Base-by-base conservation (phyloP, 495 filamentous ascomycete genomes). In the Copromyces sp. region DNA sequence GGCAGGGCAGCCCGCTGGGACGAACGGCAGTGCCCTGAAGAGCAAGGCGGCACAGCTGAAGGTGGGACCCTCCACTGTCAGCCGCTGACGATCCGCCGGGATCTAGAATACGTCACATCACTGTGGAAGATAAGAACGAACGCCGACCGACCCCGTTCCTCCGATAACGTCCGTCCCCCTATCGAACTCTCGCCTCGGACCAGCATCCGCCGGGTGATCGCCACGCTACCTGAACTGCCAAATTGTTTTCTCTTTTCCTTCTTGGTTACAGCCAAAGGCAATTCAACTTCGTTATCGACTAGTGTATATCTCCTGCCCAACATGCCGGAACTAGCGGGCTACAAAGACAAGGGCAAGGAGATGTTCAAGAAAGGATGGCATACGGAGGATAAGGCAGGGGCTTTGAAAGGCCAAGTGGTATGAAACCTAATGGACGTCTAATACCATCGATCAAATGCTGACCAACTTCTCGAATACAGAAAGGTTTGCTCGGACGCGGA, bases 331-430 rank as follows among this genome's bases (percentile, higher is more conserved):
- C 14, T 65, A 65, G 29, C 53, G 53, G 53, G 53, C 53, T 65
- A 65, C 53, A 65, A 65, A 35, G 53, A 65, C 0, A 65, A 65
- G 53, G 53, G 53, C 78, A 84, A 81, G 72, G 82, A 82, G n/a
- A 77, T 80, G 5, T 77, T 85, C 69, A 86, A 85, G 76, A 73
- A 78, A 6, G 78, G 82, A 9, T 84, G 82, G 83, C 81, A 82
- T 69, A 82, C 82, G 9, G 82, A 84, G 17, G 82, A 83, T 61
- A 77, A 80, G 72, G 80, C 81, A 32, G 75, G 77, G 14, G 39
- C 74, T 0, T n/a, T 86, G 20, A 86, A 79, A 70, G 80, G 74
- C 61, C 80, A 83, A 73, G 75, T 85, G 71, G 85, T 86, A 82
- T 16, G 81, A 45, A 41, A 20, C 59, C 68, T 45, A 37, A 8